Base-by-base conservation (phyloP, 2,329 filamentous ascomycete species). In the Fusarium sp. region DNA sequence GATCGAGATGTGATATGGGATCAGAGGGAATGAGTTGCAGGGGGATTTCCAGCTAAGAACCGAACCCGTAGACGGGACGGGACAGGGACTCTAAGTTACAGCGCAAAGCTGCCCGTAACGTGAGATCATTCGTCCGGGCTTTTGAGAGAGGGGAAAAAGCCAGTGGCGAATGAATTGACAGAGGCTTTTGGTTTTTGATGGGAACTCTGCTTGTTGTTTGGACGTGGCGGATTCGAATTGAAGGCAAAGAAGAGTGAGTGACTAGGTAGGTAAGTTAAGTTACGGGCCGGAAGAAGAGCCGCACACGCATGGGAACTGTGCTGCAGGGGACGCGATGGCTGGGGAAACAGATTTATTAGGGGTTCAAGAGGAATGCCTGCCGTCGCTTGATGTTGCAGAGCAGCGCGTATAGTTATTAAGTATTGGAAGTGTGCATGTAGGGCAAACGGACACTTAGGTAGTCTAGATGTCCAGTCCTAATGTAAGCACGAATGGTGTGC, bases 1-100 rank as follows among this genome's bases (percentile, higher is more conserved):
- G 61, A 64, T 65, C 61, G 61, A 64, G 56, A 64, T 64, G 61
- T 51, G 40, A 56, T 50, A 61, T 58, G 61, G 61, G 61, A 65
- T 65, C 61, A 64, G 61, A 58, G 22, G 32, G 44, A 29, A 58
- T 51, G 46, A 38, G 61, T 65, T 65, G 61, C 61, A 64, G 61
- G 61, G 54, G 61, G 51, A 65, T 53, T 61, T 56, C 56, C 52
- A 65, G 47, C 61, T 64, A 65, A 65, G 47, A 53, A 32, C 36
- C 56, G 55, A 12, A 13, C 13, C 42, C 19, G 35, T 60, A 19
- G 19, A 52, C 39, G 11, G 11, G 38, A 38, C 47, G 49, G 32
- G 35, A 52, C 50, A 47, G 41, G 41, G 41, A 52, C 32, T 41
- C 26, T 31, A 36, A 48, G 51, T 35, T 35, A 31, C 36, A 53